phyloP scores from a whole-genome alignment of 495 filamentous ascomycete species.

The Venustampulla echinocandica region DNA sequence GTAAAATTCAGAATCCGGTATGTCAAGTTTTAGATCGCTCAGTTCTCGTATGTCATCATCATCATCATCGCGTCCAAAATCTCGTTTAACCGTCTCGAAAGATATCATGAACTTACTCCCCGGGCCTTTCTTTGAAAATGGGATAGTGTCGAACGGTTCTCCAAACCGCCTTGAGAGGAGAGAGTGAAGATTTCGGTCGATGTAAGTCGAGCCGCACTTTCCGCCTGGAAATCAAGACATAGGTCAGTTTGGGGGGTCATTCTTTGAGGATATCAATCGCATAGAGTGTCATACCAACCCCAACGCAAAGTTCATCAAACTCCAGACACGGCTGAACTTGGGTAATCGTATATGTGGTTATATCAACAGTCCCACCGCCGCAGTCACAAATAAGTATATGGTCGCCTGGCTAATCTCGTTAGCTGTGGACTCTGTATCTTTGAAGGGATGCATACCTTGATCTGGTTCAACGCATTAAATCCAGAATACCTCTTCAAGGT shows the following conservation, averaged over 20 bases:
- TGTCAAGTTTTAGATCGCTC: neutral
- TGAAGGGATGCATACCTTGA: constrained; percentile 2
- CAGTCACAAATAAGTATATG: constrained; percentile 21
- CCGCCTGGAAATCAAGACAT: neutral
- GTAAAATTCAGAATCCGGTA: constrained; percentile 3
- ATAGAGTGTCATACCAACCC: constrained; percentile 4
- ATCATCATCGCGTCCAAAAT: constrained; percentile 14
- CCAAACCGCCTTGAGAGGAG: constrained; percentile 22
- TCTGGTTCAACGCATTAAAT: constrained; percentile 2
- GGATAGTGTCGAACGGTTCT: constrained; percentile 16
- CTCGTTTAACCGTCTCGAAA: constrained; percentile 23
- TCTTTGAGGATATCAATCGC: neutral
- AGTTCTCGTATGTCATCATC: neutral
- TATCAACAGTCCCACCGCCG: constrained; percentile 19
- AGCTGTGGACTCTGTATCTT: neutral
- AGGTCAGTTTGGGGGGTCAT: neutral
- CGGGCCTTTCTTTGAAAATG: constrained; percentile 17
- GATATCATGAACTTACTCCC: constrained; percentile 23
- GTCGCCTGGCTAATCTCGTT: constrained; percentile 7
- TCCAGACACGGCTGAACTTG: constrained; percentile 4
- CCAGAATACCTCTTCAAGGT: constrained; percentile 5
- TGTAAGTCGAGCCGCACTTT: constrained; percentile 9
- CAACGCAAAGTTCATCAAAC: constrained; percentile 14
- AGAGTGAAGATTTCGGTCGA: constrained; percentile 19
- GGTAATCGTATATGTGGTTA: constrained; percentile 9